These are phyloP conservation scores for Gypsophila paniculata DNA, from an alignment of 179 eudicot genomes.

Conservation along the genomic window DNA sequence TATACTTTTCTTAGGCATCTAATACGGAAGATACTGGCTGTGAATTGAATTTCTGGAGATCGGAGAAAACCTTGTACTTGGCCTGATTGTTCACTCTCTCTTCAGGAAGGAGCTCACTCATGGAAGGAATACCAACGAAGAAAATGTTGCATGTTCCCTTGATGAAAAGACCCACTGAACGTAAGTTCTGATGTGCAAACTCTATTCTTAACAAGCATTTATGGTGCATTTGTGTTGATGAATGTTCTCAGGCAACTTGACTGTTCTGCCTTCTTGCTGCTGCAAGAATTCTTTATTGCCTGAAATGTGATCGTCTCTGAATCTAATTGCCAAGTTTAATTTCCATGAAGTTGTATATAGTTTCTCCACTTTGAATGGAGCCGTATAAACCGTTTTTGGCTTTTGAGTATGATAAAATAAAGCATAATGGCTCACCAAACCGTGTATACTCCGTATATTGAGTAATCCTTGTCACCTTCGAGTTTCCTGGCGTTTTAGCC, in stretches of 20 bases:
- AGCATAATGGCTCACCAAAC: too few species aligned
- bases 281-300: too few species aligned
- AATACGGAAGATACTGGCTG: background rate
- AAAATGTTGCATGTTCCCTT: slow-evolving; percentile 50
- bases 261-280: background rate
- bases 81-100: slow-evolving; percentile 9
- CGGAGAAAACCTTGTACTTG: background rate
- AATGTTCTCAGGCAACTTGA: background rate
- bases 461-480: too few species aligned
- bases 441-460: too few species aligned
- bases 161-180: slow-evolving; percentile 66
- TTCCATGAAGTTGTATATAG: too few species aligned
- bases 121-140: slow-evolving; percentile 27
- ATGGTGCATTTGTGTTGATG: background rate
- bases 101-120: slow-evolving; percentile 38
- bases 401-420: too few species aligned
- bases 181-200: slow-evolving; percentile 40
- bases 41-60: background rate
- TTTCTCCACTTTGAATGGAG: too few species aligned
- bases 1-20: background rate
- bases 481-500: too few species aligned
- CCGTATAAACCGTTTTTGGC: too few species aligned
- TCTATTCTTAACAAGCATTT: background rate
- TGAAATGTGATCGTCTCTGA: too few species aligned
- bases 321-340: too few species aligned